A percentile compares a stretch with the other conserved stretches of the same genome.
Evolutionary conservation across 2,329 filamentous ascomycete genomes (phyloP).

Genomic region (Microsporum ferrugineum): DNA sequence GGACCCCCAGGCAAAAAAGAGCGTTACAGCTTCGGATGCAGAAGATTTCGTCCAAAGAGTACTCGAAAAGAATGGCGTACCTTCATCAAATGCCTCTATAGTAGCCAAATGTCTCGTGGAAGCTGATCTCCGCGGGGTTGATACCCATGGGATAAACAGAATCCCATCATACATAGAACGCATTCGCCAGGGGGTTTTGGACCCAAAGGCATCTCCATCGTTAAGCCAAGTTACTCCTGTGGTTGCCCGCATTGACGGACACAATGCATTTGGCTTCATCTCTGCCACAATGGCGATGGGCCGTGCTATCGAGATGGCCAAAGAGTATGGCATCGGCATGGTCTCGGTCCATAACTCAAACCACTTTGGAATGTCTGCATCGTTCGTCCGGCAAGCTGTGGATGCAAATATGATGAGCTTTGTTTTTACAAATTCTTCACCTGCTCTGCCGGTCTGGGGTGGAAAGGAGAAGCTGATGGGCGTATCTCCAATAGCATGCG

Average conservation of each 20-base stretch:
- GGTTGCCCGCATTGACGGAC: constrained; percentile 55
- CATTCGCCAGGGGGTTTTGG: constrained; percentile 57
- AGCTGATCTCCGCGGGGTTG: constrained; percentile 66
- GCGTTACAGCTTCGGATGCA: constrained; percentile 22
- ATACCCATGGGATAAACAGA: constrained; percentile 68
- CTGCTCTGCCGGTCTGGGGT: constrained; percentile 61
- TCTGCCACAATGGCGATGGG: constrained; percentile 56
- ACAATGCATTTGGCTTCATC: constrained; percentile 66
- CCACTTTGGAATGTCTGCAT: constrained; percentile 74
- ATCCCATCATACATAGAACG: constrained; percentile 68
- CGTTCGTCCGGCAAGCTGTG: constrained; percentile 65
- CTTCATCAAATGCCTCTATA: constrained; percentile 46
- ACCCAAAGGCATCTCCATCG: constrained; percentile 48
- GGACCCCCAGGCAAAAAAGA: not conserved
- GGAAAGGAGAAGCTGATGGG: constrained; percentile 58
- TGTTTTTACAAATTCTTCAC: constrained; percentile 61
- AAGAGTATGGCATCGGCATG: constrained; percentile 59
- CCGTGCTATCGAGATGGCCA: constrained; percentile 55
- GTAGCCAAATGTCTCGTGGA: constrained; percentile 58
- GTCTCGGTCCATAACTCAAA: constrained; percentile 65
- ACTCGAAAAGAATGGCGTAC: constrained; percentile 51
- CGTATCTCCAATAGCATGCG: constrained; percentile 61
- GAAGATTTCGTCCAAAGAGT: constrained; percentile 42
- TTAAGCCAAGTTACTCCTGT: constrained; percentile 56
- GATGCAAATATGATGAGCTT: constrained; percentile 60